Evolutionary conservation across 2,329 filamentous ascomycete genomes (phyloP).

Genomic region (Ceratocystiopsis sp.): DNA sequence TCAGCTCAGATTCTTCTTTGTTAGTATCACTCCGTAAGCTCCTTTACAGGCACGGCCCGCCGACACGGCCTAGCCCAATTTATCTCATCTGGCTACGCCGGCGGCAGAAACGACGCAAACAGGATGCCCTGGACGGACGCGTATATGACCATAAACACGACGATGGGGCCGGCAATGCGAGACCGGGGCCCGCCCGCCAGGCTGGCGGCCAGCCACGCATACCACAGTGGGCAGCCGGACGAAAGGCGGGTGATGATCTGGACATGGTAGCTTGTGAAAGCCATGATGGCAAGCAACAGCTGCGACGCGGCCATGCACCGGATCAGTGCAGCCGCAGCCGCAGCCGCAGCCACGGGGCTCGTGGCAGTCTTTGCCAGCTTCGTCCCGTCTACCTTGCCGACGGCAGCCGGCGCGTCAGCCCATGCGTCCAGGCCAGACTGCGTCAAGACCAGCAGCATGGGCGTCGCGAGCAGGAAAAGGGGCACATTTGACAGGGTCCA

Average conservation of each 20-base stretch:
- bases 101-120: constrained; percentile 82
- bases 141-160: constrained; percentile 66
- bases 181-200: constrained; percentile 5
- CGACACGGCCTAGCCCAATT: too few relatives aligned
- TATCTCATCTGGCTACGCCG: constrained; percentile 36
- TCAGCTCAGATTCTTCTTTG: too few relatives aligned
- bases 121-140: constrained; percentile 65
- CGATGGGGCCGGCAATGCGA: constrained; percentile 18
- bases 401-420: not conserved
- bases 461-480: constrained; percentile 67
- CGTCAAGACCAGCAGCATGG: constrained; percentile 54
- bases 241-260: constrained; percentile 85
- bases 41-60: too few relatives aligned
- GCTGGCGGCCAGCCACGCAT: constrained; percentile 54
- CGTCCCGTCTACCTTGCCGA: too few relatives aligned
- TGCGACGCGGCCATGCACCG: constrained; percentile 54
- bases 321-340: constrained; percentile 16
- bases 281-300: constrained; percentile 50
- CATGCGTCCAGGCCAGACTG: constrained; percentile 36
- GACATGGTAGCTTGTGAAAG: constrained; percentile 71
- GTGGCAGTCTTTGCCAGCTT: constrained; percentile 1
- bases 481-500: constrained; percentile 80
- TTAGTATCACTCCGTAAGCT: too few relatives aligned
- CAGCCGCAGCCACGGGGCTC: not conserved
- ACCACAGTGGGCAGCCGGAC: constrained; percentile 81